Conservation (phyloP, 129 eudicot genomes). For the Chrysanthemum makinoi region DNA sequence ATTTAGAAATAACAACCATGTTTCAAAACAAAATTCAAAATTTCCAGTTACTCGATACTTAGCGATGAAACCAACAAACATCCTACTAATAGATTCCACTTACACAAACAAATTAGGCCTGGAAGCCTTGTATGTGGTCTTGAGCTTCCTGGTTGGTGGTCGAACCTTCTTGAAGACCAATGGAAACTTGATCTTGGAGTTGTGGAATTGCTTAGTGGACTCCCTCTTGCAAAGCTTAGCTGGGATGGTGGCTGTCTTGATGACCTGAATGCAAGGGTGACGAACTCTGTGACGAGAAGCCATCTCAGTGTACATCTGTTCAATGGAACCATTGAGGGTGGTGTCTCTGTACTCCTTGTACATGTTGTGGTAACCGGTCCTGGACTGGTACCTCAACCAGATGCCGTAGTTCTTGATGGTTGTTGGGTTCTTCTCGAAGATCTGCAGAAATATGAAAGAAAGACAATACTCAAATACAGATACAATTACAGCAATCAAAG, state of each 20-base stretch:
- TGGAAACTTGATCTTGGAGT: constrained; percentile 87
- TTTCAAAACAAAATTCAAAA: constrained; percentile 27
- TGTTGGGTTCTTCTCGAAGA: constrained; percentile 84
- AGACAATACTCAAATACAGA: background rate
- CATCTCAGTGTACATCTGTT: constrained; percentile 97
- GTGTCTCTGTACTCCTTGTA: constrained; percentile 97
- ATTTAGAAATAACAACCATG: constrained; percentile 27
- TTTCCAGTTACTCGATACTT: constrained; percentile 22
- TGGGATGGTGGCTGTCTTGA: constrained; percentile 89
- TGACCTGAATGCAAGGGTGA: constrained; percentile 81
- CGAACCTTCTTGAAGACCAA: constrained; percentile 82
- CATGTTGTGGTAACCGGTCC: constrained; percentile 95
- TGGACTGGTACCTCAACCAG: constrained; percentile 85
- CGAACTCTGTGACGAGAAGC: constrained; percentile 97
- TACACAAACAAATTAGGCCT: constrained; percentile 89
- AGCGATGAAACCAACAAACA: constrained; percentile 21
- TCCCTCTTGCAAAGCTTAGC: constrained; percentile 97
- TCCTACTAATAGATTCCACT: constrained; percentile 3
- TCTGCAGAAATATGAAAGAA: constrained; percentile 23
- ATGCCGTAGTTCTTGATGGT: constrained; percentile 89
- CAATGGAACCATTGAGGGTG: constrained; percentile 73
- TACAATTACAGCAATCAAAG: background rate
- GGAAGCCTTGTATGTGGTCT: constrained; percentile 94
- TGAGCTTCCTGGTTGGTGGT: constrained; percentile 87
- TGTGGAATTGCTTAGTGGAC: constrained; percentile 85